A percentile compares a stretch with the other conserved stretches of the same genome.
Conservation (phyloP, 2,329 filamentous ascomycete species). For the Sporothrix variecibatus region DNA sequence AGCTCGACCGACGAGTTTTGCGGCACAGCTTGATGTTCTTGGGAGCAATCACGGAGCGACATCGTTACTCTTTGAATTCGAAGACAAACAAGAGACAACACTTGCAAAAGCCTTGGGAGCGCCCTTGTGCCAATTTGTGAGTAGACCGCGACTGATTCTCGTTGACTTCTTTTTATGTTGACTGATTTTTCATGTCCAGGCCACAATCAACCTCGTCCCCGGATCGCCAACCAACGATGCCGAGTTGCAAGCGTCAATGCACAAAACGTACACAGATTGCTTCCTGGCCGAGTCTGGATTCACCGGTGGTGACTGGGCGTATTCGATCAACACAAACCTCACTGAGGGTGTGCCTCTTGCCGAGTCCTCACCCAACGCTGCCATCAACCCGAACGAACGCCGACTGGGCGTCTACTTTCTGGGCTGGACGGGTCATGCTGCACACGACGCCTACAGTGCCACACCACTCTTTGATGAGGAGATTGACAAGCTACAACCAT, state of each 20-base stretch:
- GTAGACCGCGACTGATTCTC: too few species aligned
- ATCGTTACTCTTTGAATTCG: neutral
- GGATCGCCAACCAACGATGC: neutral
- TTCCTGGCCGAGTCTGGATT: neutral
- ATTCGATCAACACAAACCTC: neutral
- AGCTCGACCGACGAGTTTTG: neutral
- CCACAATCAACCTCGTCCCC: neutral
- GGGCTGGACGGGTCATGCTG: neutral
- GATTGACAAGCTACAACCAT: neutral
- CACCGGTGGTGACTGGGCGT: neutral
- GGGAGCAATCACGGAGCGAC: neutral
- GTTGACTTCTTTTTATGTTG: too few species aligned
- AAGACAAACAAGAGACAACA: neutral
- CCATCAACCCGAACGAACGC: neutral
- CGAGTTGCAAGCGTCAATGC: neutral
- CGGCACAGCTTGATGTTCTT: neutral
- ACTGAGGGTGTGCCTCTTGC: neutral
- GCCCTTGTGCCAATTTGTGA: neutral
- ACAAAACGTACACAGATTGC: neutral
- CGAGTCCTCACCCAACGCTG: neutral
- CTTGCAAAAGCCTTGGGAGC: neutral
- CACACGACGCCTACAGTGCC: neutral
- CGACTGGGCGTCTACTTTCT: neutral
- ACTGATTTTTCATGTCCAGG: too few species aligned
- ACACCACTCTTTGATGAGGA: neutral